Evolutionary conservation across 495 filamentous ascomycete species (phyloP).

Genomic region (Penicillium cosmopolitanum): DNA sequence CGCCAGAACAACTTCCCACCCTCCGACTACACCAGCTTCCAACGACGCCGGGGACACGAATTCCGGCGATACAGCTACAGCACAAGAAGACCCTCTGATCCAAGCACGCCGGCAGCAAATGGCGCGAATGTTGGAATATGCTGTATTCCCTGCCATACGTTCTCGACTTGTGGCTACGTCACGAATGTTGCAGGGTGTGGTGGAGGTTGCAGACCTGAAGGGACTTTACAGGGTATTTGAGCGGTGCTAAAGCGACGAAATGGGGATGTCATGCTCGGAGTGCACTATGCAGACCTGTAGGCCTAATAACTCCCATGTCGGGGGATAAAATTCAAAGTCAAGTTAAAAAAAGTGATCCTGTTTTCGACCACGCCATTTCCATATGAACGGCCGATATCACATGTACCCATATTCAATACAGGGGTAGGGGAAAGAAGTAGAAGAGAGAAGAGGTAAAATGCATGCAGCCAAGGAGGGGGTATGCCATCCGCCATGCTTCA

Average conservation of each 20-base stretch:
- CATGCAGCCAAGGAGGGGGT: background rate
- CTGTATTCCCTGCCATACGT: slow-evolving; percentile 87
- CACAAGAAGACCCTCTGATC: slow-evolving; percentile 54
- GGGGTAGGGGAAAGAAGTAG: slow-evolving; percentile 3
- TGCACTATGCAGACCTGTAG: slow-evolving; percentile 3
- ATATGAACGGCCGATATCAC: slow-evolving; percentile 7
- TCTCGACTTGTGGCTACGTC: slow-evolving; percentile 83
- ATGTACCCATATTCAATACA: slow-evolving; percentile 14
- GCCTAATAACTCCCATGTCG: background rate
- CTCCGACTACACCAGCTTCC: slow-evolving; percentile 32
- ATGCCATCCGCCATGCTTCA: slow-evolving; percentile 4
- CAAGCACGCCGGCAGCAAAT: slow-evolving; percentile 66
- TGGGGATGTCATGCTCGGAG: too few species aligned
- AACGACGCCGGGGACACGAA: slow-evolving; percentile 19
- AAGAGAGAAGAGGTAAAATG: background rate
- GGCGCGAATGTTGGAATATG: slow-evolving; percentile 72
- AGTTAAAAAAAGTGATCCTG: slow-evolving; percentile 1
- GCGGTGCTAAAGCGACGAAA: slow-evolving; percentile 64
- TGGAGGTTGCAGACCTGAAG: slow-evolving; percentile 93
- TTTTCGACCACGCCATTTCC: slow-evolving; percentile 12
- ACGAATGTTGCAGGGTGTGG: slow-evolving; percentile 72
- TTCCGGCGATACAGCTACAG: slow-evolving; percentile 18
- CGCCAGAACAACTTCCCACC: slow-evolving; percentile 78
- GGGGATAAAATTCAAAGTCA: background rate
- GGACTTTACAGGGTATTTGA: slow-evolving; percentile 98